A percentile compares a stretch with the other conserved stretches of the same genome.
Conservation (phyloP, 2,329 filamentous ascomycete species). For the Verticillium isaacii region DNA sequence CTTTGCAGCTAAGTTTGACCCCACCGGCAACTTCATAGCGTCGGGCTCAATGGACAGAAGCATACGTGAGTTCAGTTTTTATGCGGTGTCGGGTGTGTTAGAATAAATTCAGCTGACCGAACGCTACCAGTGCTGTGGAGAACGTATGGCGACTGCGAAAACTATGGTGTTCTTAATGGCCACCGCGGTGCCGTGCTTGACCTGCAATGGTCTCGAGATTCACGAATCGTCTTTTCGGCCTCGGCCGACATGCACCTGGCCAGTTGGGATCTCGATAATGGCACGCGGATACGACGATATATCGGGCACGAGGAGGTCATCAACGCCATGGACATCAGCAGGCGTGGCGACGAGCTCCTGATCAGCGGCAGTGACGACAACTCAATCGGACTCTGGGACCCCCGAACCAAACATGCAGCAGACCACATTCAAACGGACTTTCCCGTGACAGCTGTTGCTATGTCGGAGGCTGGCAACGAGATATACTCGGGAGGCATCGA, state of each 20-base stretch:
- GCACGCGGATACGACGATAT: constrained; percentile 87
- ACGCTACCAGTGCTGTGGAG: constrained; percentile 76
- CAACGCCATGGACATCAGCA: constrained; percentile 84
- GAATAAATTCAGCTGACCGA: constrained; percentile 9
- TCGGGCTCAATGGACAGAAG: constrained; percentile 94
- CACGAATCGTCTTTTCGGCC: constrained; percentile 82
- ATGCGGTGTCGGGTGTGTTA: not conserved
- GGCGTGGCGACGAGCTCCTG: constrained; percentile 83
- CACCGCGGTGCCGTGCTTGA: constrained; percentile 91
- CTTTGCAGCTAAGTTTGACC: constrained; percentile 86
- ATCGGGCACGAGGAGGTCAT: constrained; percentile 94
- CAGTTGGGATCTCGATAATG: constrained; percentile 91
- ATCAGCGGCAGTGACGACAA: constrained; percentile 93
- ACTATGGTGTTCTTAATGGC: constrained; percentile 83
- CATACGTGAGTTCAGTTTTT: constrained; percentile 58
- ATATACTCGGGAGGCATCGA: constrained; percentile 93
- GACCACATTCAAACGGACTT: constrained; percentile 89
- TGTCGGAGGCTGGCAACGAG: constrained; percentile 94
- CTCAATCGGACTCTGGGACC: constrained; percentile 93
- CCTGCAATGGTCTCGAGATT: constrained; percentile 95
- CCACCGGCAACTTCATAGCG: constrained; percentile 81
- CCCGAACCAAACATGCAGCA: constrained; percentile 79
- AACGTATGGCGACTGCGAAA: constrained; percentile 88
- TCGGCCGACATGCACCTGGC: constrained; percentile 91
- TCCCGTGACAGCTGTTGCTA: constrained; percentile 82